Base-by-base conservation (phyloP, 805 yeast genomes). In the Wickerhamiella domercqiae region DNA sequence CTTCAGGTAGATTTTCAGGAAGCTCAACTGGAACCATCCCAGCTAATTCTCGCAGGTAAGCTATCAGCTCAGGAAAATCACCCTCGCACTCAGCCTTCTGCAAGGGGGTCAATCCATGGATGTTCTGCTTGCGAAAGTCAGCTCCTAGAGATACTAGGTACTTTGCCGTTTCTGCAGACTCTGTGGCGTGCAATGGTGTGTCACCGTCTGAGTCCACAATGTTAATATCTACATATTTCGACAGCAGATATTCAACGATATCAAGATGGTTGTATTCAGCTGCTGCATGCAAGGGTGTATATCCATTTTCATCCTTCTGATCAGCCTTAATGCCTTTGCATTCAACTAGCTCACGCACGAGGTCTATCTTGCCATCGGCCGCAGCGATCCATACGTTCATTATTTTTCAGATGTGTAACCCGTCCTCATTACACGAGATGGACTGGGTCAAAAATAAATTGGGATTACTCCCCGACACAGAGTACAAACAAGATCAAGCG, bases 271-370 rank as follows among this genome's bases (percentile, higher is more conserved):
- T 87, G 56, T 90, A 90, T 1, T 96, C 78, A 2, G 93, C 93
- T 1, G 98, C 97, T 0, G 99, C 99, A 56, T 90, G 99, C 9
- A 90, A 68, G 5, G 98, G 93, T 0, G 97, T 87, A 58, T 93
- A 90, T 1, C 99, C 99, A 50, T 86, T 82, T 1, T 81, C 79
- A 56, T 90, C 99, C 44, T 76, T 72, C 5, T 78, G 68, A 51
- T 82, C 78, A 3, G 95, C 71, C 2, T 75, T 66, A 45, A 62
- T 64, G 4, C 60, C 50, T 0, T 76, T 78, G 0, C 67, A 49
- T 7, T 57, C 62, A 5, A 90, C 59, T 37, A 64, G 61, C 11
- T 64, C 45, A 44, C 74, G 69, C 5, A 90, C 94, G 5, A 65
- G 50, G 2, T 61, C 66, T 3, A 68, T 41, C 43, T 76, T 71